Conservation (phyloP, 352 stramenopile genomes). For the Globisporangium rhizosaccharum region DNA sequence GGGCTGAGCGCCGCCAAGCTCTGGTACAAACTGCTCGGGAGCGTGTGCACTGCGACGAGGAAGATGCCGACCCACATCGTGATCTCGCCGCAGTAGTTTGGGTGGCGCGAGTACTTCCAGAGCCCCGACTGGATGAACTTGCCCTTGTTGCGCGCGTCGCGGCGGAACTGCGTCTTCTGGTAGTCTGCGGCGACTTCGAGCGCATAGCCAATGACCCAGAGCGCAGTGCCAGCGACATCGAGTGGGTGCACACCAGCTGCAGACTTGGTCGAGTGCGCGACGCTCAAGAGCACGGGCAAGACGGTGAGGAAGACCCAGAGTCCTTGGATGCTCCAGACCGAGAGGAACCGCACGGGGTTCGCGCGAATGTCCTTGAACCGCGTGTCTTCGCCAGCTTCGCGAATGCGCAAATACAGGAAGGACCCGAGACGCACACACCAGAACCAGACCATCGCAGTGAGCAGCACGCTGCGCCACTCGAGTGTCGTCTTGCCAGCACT, state of each 20-base stretch:
- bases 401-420: slow-evolving; percentile 79
- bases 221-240: slow-evolving; percentile 32
- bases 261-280: slow-evolving; percentile 25
- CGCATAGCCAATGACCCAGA: slow-evolving; percentile 47
- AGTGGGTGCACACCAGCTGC: slow-evolving; percentile 19
- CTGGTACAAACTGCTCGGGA: slow-evolving; percentile 30
- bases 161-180: slow-evolving; percentile 54
- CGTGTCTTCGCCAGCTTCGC: slow-evolving; percentile 55
- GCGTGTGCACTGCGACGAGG: slow-evolving; percentile 33
- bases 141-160: slow-evolving; percentile 37
- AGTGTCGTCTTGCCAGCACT: slow-evolving; percentile 7
- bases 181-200: slow-evolving; percentile 50
- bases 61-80: slow-evolving; percentile 83
- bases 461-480: slow-evolving; percentile 43
- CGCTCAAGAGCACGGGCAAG: slow-evolving; percentile 56
- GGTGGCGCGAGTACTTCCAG: slow-evolving; percentile 89
- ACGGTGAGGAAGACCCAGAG: slow-evolving; percentile 79
- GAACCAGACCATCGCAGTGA: slow-evolving; percentile 65
- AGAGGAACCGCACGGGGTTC: slow-evolving; percentile 67
- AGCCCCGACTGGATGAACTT: slow-evolving; percentile 70
- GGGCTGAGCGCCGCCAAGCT: slow-evolving; percentile 47
- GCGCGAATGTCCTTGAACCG: slow-evolving; percentile 64
- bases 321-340: slow-evolving; percentile 76
- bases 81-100: slow-evolving; percentile 92
- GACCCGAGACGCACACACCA: slow-evolving; percentile 73